Evolutionary conservation across 805 yeast species (phyloP), one percentile per base, ranked within the genome.

Genomic region (Teunomyces barrocoloradensis): DNA sequence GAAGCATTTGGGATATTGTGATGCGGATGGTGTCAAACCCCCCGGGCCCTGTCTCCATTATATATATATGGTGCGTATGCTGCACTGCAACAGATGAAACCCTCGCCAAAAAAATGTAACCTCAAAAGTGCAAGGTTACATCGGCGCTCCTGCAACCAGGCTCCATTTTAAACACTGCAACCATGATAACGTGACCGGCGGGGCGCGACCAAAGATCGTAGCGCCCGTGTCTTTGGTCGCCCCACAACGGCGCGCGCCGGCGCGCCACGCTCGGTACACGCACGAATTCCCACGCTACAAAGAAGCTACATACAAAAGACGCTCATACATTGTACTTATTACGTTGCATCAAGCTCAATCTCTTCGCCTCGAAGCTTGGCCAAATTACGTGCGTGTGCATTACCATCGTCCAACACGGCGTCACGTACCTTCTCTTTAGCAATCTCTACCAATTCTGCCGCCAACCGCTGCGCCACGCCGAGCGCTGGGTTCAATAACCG

Each of bases 401-500:
- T 33, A 12, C 40, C 36, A 5, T 81, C 85, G 35, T 84, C 87
- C 11, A 78, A 53, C 17, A 87, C 67, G 46, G 83, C 61, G 45
- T 81, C 83, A 48, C 81, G 79, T 50, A 87, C 61, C 57, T 79
- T 82, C 42, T 74, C 78, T 56, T 83, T 89, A 12, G 75, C 81
- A 17, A 86, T 79, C 1, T 63, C 68, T 34, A 81, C 60, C 0
- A 84, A 69, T 56, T 86, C 85, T 33, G 80, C 80, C 10, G 77
- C 42, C 59, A 86, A 79, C 15, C 84, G 75, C 47, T 78, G 76
- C 4, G 69, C 78, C 20, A 90, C 81, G 33, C 75, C 70, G 44
- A 80, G 53, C 9, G 91, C 83, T 0, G 97, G 96, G 5, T 85
- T 85, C 71, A 92, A 78, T 64, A 92, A 68, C 53, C 85, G 85